phyloP scores from a whole-genome alignment of 2,329 filamentous ascomycete species.

The Achaetomium macrosporum region DNA sequence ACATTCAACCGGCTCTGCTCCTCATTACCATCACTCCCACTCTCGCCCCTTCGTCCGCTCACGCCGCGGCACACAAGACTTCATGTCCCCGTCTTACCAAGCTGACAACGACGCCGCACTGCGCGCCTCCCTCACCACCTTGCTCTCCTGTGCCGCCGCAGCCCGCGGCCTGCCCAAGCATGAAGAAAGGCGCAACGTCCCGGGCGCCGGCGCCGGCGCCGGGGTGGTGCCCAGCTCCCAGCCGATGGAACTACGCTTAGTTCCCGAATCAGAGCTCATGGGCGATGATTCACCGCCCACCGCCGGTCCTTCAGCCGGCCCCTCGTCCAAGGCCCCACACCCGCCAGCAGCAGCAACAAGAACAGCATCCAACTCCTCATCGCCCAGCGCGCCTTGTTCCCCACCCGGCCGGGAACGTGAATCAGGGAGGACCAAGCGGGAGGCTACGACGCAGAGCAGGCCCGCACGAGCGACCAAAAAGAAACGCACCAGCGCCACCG shows the following conservation, averaged over 20 bases:
- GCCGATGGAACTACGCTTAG: constrained; percentile 53
- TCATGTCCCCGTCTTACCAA: constrained; percentile 68
- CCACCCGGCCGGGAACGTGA: constrained; percentile 30
- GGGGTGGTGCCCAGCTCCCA: constrained; percentile 44
- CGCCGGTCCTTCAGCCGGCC: not conserved
- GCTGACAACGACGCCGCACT: constrained; percentile 91
- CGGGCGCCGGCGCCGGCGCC: constrained; percentile 29
- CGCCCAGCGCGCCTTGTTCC: constrained; percentile 27
- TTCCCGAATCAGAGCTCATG: constrained; percentile 56
- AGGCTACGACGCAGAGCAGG: constrained; percentile 31
- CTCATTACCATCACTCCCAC: constrained; percentile 43
- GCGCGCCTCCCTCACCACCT: constrained; percentile 85
- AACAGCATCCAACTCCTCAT: constrained; percentile 29
- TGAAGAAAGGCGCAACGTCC: constrained; percentile 34
- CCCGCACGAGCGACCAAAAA: constrained; percentile 50
- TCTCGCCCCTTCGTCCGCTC: constrained; percentile 43
- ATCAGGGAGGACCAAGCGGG: constrained; percentile 46
- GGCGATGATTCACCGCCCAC: constrained; percentile 26
- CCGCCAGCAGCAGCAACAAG: constrained; percentile 4
- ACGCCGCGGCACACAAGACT: constrained; percentile 48
- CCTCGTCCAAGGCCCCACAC: not conserved
- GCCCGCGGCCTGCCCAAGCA: constrained; percentile 74
- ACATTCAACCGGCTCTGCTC: constrained; percentile 45
- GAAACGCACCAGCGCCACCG: constrained; percentile 44
- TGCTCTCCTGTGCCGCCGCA: constrained; percentile 90